Conservation (phyloP, 2,329 filamentous ascomycete genomes). For the Chrysoporthe austroafricana region DNA sequence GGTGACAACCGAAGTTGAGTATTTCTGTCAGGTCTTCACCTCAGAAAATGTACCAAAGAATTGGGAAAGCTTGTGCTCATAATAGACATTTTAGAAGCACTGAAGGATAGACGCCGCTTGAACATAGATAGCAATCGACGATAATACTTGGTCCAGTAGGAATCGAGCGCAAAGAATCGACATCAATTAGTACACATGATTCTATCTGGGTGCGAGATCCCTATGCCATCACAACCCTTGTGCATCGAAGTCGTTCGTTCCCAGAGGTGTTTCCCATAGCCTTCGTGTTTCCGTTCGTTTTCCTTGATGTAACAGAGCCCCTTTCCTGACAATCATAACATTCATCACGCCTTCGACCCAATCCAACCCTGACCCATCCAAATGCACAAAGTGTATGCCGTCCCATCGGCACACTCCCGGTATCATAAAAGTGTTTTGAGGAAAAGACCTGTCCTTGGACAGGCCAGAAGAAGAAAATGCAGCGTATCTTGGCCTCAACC, state of each 20-base stretch:
- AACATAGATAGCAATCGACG: not conserved
- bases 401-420: not conserved
- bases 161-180: not conserved
- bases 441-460: not conserved
- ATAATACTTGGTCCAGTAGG: not conserved
- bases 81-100: not conserved
- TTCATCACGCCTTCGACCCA: constrained; percentile 4
- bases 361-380: constrained; percentile 3
- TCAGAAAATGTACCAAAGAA: not conserved
- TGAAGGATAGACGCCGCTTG: not conserved
- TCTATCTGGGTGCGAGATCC: not conserved
- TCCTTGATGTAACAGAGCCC: not conserved
- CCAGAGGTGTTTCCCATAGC: not conserved
- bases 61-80: not conserved
- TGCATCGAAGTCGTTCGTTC: not conserved
- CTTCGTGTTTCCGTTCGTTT: not conserved
- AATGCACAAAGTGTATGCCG: constrained; percentile 15
- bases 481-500: not conserved
- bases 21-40: not conserved
- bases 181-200: not conserved
- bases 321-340: not conserved
- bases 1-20: not conserved
- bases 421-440: constrained; percentile 13
- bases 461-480: not conserved
- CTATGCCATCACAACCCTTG: not conserved